Base-by-base conservation (phyloP, 2,329 filamentous ascomycete species). In the Pestalotiopsis sp. region DNA sequence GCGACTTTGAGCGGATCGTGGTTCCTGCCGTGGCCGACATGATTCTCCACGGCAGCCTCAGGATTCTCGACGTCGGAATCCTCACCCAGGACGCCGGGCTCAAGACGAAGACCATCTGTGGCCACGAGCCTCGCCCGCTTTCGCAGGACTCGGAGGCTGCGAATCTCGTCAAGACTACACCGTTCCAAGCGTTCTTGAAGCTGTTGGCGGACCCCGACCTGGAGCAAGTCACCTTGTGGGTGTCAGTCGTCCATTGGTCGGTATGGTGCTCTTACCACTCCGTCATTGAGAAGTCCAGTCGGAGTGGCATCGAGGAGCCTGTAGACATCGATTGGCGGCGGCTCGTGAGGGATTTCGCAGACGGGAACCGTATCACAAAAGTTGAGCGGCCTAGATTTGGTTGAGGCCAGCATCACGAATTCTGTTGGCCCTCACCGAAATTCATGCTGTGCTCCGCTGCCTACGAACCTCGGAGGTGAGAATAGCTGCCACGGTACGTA, bases 161-260 rank as follows among this genome's bases (percentile, higher is more conserved):
- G 20, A 71, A 74, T 52, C 71, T 76, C 64, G 69, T 77, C 57
- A 69, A 70, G 36, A 72, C 73, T 7, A 66, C 68, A 5, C 76
- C 77, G 17, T 78, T 77, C 73, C 80, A 73, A 68, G 77, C 79
- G 2, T 71, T 86, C 9, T 72, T 86, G 60, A 75, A 76, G 65
- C 73, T 86, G 20, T 73, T 87, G 67, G 75, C 79, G 57, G 84
- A 86, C 68, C 84, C 84, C 62, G 81, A 85, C 61, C 75, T 86
- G 45, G 75, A 82, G 62, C 77, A 71, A 57, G 82, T 80, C 14
- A 76, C 79, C 68, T 72, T 86, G 36, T 75, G 75, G 71, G 78
- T 84, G 52, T 77, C 77, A 66, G 73, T 73, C 23, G 73, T 72
- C 56, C 83, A 84, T 70, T 75, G 76, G 65, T 69, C 72, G 23